These are phyloP conservation scores for Phoma sp. DNA, from an alignment of 2,329 filamentous ascomycete species.

Conservation along the genomic window DNA sequence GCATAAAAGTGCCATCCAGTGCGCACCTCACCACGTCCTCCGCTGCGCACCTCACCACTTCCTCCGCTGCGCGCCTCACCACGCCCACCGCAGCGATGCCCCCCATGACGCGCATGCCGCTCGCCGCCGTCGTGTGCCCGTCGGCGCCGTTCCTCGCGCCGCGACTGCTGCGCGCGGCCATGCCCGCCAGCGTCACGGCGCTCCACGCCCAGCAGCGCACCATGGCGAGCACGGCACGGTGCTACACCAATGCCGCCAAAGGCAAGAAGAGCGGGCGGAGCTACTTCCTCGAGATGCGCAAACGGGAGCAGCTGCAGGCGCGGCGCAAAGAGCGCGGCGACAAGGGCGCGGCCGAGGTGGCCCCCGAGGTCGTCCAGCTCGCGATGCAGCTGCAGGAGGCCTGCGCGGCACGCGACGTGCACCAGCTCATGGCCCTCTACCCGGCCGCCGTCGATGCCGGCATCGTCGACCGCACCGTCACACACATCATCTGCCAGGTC, in stretches of 20 bases:
- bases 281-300: slow-evolving; percentile 17
- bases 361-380: slow-evolving; percentile 6
- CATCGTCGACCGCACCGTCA: slow-evolving; percentile 29
- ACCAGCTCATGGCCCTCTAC: slow-evolving; percentile 37
- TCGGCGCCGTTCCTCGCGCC: slow-evolving; percentile 47
- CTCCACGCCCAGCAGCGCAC: slow-evolving; percentile 9
- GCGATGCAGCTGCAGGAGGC: slow-evolving; percentile 27
- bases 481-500: slow-evolving; percentile 43
- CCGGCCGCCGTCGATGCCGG: slow-evolving; percentile 26
- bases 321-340: not conserved
- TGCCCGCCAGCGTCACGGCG: slow-evolving; percentile 15
- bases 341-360: not conserved
- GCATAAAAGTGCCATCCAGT: too few relatives aligned
- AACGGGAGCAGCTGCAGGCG: slow-evolving; percentile 8
- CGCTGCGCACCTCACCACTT: too few relatives aligned
- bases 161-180: slow-evolving; percentile 32
- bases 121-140: slow-evolving; percentile 43
- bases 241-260: slow-evolving; percentile 26
- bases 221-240: slow-evolving; percentile 4
- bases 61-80: too few relatives aligned
- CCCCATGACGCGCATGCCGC: slow-evolving; percentile 31
- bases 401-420: slow-evolving; percentile 23
- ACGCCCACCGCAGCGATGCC: slow-evolving; percentile 25
- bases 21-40: too few relatives aligned
- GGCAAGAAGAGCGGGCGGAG: slow-evolving; percentile 13